These are phyloP conservation scores for Fusarium tuaranense DNA, from an alignment of 2,329 filamentous ascomycete species.

Conservation along the genomic window DNA sequence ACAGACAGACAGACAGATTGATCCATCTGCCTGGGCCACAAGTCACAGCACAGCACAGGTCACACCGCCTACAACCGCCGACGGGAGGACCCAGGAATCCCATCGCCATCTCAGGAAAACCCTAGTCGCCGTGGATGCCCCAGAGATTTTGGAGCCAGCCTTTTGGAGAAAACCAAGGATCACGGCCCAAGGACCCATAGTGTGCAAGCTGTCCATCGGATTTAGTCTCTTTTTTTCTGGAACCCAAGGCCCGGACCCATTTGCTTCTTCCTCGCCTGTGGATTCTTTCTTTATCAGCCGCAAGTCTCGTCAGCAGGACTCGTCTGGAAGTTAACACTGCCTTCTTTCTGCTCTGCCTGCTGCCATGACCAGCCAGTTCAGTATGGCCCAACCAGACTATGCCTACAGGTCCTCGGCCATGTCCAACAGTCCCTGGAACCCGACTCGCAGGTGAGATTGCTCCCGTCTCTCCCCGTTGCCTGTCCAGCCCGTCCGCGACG, in stretches of 20 bases:
- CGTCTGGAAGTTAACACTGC: slow-evolving; percentile 38
- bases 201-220: slow-evolving; percentile 45
- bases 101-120: slow-evolving; percentile 44
- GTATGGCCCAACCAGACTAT: slow-evolving; percentile 62
- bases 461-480: slow-evolving; percentile 9
- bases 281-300: slow-evolving; percentile 48
- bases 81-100: slow-evolving; percentile 42
- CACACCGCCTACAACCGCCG: slow-evolving; percentile 47
- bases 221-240: slow-evolving; percentile 44
- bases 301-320: slow-evolving; percentile 40
- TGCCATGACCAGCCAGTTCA: slow-evolving; percentile 52
- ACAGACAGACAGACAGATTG: slow-evolving; percentile 27
- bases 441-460: slow-evolving; percentile 63
- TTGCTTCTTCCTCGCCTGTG: slow-evolving; percentile 42
- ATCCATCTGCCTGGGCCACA: slow-evolving; percentile 42
- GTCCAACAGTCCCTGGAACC: slow-evolving; percentile 62
- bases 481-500: not conserved
- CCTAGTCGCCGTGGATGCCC: slow-evolving; percentile 45
- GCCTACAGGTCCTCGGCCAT: slow-evolving; percentile 60
- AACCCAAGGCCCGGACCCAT: slow-evolving; percentile 41
- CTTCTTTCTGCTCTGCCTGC: slow-evolving; percentile 24
- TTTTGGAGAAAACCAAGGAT: slow-evolving; percentile 46
- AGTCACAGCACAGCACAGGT: slow-evolving; percentile 40
- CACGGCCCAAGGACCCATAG: slow-evolving; percentile 47
- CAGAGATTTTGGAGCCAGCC: slow-evolving; percentile 42